phyloP scores from a whole-genome alignment of 805 yeast genomes.

The Pichia paraexigua region DNA sequence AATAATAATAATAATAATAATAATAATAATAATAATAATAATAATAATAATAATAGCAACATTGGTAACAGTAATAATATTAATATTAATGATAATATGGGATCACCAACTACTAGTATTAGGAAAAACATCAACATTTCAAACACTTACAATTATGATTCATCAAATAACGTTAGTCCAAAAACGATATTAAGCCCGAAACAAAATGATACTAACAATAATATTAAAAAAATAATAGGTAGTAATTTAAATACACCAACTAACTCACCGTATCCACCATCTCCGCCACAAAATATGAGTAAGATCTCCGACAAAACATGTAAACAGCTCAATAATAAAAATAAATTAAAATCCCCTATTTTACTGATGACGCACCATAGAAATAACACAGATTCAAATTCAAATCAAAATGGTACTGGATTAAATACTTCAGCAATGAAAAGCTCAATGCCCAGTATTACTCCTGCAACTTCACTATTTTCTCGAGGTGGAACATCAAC shows the following conservation, averaged over 20 bases:
- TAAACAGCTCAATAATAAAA: neutral
- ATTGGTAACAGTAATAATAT: too few species aligned
- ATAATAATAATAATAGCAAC: too few species aligned
- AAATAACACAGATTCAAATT: neutral
- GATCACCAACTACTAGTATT: neutral
- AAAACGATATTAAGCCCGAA: neutral
- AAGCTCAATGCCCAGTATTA: neutral
- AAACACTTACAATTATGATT: neutral
- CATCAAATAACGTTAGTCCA: conserved; percentile 5
- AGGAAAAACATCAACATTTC: neutral
- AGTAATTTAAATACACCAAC: neutral
- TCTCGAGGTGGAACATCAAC: neutral
- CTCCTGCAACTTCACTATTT: conserved; percentile 1
- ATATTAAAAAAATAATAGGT: neutral
- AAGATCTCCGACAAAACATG: neutral
- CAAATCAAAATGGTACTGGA: neutral
- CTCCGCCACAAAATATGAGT: neutral
- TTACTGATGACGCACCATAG: neutral
- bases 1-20: neutral
- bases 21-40: neutral
- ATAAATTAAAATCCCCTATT: conserved; percentile 1
- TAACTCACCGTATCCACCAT: neutral
- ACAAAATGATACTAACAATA: neutral
- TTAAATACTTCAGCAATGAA: neutral
- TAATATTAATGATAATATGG: neutral